These are phyloP conservation scores for Blechomonas ayalai DNA, from an alignment of 208 protist species.

Conservation along the genomic window DNA sequence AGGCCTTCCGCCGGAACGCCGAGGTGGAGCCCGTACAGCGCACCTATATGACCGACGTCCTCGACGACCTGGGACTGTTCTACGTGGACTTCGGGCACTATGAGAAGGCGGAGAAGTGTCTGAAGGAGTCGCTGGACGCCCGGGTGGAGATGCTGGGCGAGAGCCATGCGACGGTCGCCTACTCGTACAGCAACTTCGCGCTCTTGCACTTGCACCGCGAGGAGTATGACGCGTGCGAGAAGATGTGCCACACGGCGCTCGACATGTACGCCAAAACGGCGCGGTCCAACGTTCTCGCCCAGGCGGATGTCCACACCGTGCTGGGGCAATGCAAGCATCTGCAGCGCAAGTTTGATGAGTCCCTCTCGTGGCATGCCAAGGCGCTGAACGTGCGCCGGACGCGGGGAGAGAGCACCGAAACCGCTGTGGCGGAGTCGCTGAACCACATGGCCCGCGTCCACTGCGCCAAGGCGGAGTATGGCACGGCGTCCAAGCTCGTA, in stretches of 20 bases:
- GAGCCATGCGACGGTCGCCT: constrained; percentile 82
- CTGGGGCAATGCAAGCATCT: constrained; percentile 70
- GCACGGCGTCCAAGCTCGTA: constrained; percentile 44
- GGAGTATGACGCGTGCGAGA: constrained; percentile 64
- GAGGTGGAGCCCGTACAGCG: constrained; percentile 69
- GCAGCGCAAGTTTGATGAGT: constrained; percentile 33
- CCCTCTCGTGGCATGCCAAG: constrained; percentile 74
- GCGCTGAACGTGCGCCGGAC: constrained; percentile 82
- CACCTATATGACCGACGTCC: constrained; percentile 84
- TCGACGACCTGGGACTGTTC: constrained; percentile 85
- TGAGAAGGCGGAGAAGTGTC: constrained; percentile 83
- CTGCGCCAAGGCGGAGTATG: constrained; percentile 58
- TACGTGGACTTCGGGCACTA: constrained; percentile 87
- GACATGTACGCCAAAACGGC: constrained; percentile 88
- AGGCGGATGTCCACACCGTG: constrained; percentile 81
- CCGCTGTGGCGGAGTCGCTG: constrained; percentile 72
- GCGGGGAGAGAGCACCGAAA: constrained; percentile 68
- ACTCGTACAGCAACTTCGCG: constrained; percentile 87
- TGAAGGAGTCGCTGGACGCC: constrained; percentile 81
- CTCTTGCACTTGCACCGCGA: constrained; percentile 72
- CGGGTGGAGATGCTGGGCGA: constrained; percentile 85
- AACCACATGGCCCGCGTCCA: constrained; percentile 82
- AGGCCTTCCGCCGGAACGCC: constrained; percentile 73
- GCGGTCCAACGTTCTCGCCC: constrained; percentile 70
- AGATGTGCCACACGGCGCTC: constrained; percentile 61